phyloP scores from a whole-genome alignment of 768 basidiomycete genomes.

The Kwoniella sp. region DNA sequence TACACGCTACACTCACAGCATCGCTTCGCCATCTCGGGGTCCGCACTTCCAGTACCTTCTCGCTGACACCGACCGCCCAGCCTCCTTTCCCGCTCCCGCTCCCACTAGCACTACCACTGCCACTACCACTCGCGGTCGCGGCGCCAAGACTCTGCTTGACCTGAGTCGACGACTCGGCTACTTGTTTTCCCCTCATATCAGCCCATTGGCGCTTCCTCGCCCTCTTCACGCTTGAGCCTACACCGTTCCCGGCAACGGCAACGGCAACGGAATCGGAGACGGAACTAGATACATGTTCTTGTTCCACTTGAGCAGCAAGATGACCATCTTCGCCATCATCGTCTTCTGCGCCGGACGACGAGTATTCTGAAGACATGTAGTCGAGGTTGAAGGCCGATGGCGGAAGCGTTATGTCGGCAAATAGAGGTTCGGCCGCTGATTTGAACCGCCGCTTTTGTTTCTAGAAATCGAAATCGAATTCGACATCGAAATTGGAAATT shows the following conservation, averaged over 20 bases:
- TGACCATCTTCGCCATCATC: slow-evolving; percentile 7
- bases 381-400: slow-evolving; percentile 45
- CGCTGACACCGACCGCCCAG: slow-evolving; percentile 33
- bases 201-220: slow-evolving; percentile 1
- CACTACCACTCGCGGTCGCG: neutral
- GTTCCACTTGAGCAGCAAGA: neutral
- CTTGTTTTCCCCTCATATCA: slow-evolving; percentile 1
- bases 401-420: slow-evolving; percentile 19
- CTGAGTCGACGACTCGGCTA: neutral
- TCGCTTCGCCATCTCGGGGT: slow-evolving; percentile 51
- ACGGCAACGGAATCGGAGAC: too few species aligned
- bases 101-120: neutral
- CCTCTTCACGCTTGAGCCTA: neutral
- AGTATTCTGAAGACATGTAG: slow-evolving; percentile 56
- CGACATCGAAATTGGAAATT: neutral
- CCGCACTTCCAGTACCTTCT: slow-evolving; percentile 54
- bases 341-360: slow-evolving; percentile 46
- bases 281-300: neutral
- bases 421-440: slow-evolving; percentile 33
- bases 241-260: neutral
- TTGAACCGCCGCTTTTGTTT: slow-evolving; percentile 52
- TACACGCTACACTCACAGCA: slow-evolving; percentile 31
- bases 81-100: slow-evolving; percentile 29
- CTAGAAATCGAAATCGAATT: slow-evolving; percentile 29
- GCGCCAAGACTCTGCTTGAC: neutral